These are phyloP conservation scores for Coffea canephora DNA, from an alignment of 257 asterid species.

Conservation along the genomic window DNA sequence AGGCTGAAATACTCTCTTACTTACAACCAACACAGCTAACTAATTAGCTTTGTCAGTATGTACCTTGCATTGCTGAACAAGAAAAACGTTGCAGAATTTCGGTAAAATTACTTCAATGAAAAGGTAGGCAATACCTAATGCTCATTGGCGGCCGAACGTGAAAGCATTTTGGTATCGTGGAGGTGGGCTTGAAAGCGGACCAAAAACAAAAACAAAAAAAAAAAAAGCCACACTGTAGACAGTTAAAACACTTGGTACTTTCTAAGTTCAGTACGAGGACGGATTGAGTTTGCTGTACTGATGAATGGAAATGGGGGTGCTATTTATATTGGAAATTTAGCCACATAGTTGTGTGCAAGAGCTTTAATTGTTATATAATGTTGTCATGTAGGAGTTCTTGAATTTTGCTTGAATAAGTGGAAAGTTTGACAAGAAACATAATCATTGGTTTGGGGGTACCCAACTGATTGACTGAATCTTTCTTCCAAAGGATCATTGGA, in stretches of 20 bases:
- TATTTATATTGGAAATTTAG: not conserved
- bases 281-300: not conserved
- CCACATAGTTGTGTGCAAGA: not conserved
- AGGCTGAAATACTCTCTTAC: not conserved
- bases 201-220: not conserved
- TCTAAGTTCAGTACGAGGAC: too few relatives aligned
- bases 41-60: not conserved
- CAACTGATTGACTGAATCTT: conserved; percentile 17
- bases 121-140: not conserved
- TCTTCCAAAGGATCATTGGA: conserved; percentile 13
- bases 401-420: conserved; percentile 1
- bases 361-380: not conserved
- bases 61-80: not conserved
- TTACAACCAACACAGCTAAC: too few relatives aligned
- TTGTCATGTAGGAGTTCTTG: not conserved
- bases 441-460: conserved; percentile 2
- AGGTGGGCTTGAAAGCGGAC: not conserved
- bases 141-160: not conserved
- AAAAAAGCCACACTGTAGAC: not conserved
- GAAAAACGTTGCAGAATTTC: not conserved
- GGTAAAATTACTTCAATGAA: not conserved
- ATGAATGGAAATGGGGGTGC: not conserved
- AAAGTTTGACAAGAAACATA: conserved; percentile 1
- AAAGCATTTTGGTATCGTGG: not conserved
- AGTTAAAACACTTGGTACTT: not conserved